A percentile compares a stretch with the other conserved stretches of the same genome.
These are phyloP conservation scores for Venturia pyrina DNA, from an alignment of 2,329 filamentous ascomycete genomes.

Conservation along the genomic window DNA sequence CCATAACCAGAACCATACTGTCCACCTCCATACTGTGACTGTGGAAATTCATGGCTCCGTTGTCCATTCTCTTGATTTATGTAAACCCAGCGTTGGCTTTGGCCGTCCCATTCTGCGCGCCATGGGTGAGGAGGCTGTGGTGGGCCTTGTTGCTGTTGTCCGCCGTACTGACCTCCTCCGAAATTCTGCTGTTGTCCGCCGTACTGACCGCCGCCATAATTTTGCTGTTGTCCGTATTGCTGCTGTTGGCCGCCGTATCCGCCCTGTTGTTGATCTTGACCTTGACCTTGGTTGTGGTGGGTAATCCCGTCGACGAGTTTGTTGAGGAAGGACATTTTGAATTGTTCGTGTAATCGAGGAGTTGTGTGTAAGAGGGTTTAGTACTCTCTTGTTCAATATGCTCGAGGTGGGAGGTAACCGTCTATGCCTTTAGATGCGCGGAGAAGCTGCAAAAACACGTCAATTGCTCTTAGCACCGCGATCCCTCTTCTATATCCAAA, in stretches of 20 bases:
- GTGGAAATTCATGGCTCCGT: slow-evolving; percentile 25
- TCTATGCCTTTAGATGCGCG: background rate
- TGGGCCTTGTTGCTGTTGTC: slow-evolving; percentile 14
- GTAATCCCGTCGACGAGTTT: slow-evolving; percentile 1
- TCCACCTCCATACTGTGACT: background rate
- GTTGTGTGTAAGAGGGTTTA: background rate
- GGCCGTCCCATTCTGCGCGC: slow-evolving; percentile 34
- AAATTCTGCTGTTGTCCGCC: background rate
- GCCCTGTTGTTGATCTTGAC: background rate
- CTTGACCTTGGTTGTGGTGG: slow-evolving; percentile 2
- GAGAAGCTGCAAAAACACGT: background rate
- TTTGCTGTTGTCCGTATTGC: slow-evolving; percentile 14
- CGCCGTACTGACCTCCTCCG: background rate
- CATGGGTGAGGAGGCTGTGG: slow-evolving; percentile 32
- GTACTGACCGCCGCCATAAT: background rate
- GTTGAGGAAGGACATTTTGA: slow-evolving; percentile 2
- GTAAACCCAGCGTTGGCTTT: slow-evolving; percentile 33
- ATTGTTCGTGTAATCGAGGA: background rate
- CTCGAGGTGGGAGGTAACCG: background rate
- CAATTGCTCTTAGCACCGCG: background rate
- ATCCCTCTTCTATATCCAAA: background rate
- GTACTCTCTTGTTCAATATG: background rate
- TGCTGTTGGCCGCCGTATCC: slow-evolving; percentile 19
- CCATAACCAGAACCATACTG: slow-evolving; percentile 8
- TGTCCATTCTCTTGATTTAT: slow-evolving; percentile 38